phyloP scores from a whole-genome alignment of 1,284 basidiomycete genomes.

The Fomitopsis pinicola region DNA sequence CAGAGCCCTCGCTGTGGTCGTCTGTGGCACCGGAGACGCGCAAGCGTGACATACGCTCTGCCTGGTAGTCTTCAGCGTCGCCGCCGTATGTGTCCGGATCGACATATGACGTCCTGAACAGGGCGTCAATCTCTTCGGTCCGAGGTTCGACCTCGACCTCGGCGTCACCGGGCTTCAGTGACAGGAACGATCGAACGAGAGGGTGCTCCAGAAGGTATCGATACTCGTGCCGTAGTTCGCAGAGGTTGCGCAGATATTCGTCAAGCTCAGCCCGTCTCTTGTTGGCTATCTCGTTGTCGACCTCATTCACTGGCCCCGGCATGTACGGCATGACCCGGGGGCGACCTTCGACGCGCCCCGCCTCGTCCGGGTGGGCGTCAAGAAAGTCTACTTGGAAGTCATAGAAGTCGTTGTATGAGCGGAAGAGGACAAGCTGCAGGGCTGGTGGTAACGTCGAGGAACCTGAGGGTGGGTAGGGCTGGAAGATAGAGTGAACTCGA shows the following conservation, averaged over 20 bases:
- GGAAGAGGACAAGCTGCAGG: constrained; percentile 86
- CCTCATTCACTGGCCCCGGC: constrained; percentile 86
- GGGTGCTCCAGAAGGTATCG: constrained; percentile 81
- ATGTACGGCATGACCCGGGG: constrained; percentile 89
- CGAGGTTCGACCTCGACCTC: constrained; percentile 62
- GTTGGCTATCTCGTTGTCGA: constrained; percentile 85
- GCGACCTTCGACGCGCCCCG: constrained; percentile 64
- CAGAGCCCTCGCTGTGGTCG: constrained; percentile 22
- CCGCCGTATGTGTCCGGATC: constrained; percentile 28
- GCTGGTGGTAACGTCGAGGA: constrained; percentile 55
- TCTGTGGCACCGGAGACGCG: constrained; percentile 15
- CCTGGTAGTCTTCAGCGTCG: constrained; percentile 20
- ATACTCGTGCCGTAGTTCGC: constrained; percentile 58
- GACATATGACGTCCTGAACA: constrained; percentile 35
- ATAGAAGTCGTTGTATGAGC: constrained; percentile 98
- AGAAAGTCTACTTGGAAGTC: constrained; percentile 93
- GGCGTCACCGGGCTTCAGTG: constrained; percentile 86
- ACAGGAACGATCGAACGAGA: constrained; percentile 83
- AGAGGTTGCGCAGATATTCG: constrained; percentile 82
- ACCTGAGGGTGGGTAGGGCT: constrained; percentile 66
- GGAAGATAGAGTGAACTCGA: constrained; percentile 85
- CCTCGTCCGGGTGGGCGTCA: constrained; percentile 84
- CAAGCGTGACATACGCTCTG: constrained; percentile 21
- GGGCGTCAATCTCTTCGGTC: constrained; percentile 48
- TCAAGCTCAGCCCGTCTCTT: constrained; percentile 83